Percentiles rank a stretch among this genome's conserved stretches.
These are phyloP conservation scores for Rhodotorula sphaerocarpa DNA, from an alignment of 768 basidiomycete genomes.

Conservation along the genomic window DNA sequence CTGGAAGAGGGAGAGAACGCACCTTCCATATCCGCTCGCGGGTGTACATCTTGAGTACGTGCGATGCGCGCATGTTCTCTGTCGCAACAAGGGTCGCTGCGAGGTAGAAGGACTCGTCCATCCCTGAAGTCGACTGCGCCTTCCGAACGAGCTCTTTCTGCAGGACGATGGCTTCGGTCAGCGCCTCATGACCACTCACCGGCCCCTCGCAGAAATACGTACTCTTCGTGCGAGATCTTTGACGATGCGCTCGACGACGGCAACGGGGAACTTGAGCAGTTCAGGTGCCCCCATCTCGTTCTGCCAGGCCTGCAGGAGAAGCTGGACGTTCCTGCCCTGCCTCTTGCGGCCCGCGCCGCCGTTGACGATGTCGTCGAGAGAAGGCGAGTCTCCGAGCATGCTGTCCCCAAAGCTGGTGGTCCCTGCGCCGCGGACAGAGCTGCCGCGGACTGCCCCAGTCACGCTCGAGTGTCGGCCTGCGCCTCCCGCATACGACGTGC, in stretches of 20 bases:
- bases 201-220: not conserved
- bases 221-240: slow-evolving; percentile 26
- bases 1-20: not conserved
- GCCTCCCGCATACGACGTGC: too few relatives aligned
- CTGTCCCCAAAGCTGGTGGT: not conserved
- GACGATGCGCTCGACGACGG: slow-evolving; percentile 29
- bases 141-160: slow-evolving; percentile 28
- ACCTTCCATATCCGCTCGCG: slow-evolving; percentile 32
- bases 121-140: slow-evolving; percentile 3
- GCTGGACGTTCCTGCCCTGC: slow-evolving; percentile 30
- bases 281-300: slow-evolving; percentile 37
- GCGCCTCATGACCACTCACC: too few relatives aligned
- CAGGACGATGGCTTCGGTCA: not conserved
- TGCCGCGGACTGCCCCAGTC: slow-evolving; percentile 14
- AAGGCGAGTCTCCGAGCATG: slow-evolving; percentile 17
- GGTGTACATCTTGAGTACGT: slow-evolving; percentile 28
- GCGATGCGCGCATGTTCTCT: slow-evolving; percentile 31
- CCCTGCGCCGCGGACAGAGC: not conserved
- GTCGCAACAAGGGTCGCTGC: slow-evolving; percentile 17
- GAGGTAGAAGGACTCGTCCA: slow-evolving; percentile 25
- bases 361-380: slow-evolving; percentile 24
- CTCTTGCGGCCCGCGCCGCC: not conserved
- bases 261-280: slow-evolving; percentile 21
- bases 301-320: slow-evolving; percentile 31
- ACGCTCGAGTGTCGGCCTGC: slow-evolving; percentile 4